Evolutionary conservation across 1,284 basidiomycete species (phyloP).

Genomic region (Rhizoctonia solani): DNA sequence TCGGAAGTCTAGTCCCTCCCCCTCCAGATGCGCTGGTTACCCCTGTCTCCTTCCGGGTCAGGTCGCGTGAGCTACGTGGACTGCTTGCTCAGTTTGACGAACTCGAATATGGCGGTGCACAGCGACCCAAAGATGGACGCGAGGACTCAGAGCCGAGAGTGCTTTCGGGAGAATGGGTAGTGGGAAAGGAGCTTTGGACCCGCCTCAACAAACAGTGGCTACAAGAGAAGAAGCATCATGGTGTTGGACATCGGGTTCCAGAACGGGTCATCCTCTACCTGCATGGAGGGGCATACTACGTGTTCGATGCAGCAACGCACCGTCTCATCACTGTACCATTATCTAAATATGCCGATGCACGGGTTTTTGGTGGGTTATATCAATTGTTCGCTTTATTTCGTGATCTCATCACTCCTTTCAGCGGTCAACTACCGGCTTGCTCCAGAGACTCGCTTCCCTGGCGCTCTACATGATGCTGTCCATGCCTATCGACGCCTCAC

Average conservation of each 20-base stretch:
- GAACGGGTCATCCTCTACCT: conserved; percentile 91
- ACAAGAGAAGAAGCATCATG: conserved; percentile 46
- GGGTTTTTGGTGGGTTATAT: conserved; percentile 83
- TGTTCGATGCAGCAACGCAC: conserved; percentile 93
- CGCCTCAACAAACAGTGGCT: conserved; percentile 81
- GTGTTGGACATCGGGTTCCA: conserved; percentile 45
- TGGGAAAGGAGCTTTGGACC: conserved; percentile 89
- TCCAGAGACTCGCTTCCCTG: conserved; percentile 92
- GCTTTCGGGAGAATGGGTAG: conserved; percentile 94
- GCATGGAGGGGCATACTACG: conserved; percentile 82
- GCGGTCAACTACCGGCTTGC: conserved; percentile 97
- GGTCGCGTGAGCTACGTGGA: conserved; percentile 70
- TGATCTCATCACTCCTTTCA: conserved; percentile 45
- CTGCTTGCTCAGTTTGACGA: conserved; percentile 77
- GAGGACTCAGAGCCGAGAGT: conserved; percentile 57
- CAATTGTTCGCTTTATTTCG: conserved; percentile 2
- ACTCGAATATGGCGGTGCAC: conserved; percentile 60
- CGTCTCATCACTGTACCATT: conserved; percentile 90
- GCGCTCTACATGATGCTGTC: conserved; percentile 90
- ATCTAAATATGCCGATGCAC: conserved; percentile 86
- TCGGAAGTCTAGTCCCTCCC: conserved; percentile 82
- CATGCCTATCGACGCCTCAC: conserved; percentile 85
- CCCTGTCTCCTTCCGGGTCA: conserved; percentile 90
- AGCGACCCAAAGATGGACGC: background rate
- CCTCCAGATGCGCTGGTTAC: conserved; percentile 95